Base-by-base conservation (phyloP, 805 yeast genomes). In the Scheffersomyces lignosus region DNA sequence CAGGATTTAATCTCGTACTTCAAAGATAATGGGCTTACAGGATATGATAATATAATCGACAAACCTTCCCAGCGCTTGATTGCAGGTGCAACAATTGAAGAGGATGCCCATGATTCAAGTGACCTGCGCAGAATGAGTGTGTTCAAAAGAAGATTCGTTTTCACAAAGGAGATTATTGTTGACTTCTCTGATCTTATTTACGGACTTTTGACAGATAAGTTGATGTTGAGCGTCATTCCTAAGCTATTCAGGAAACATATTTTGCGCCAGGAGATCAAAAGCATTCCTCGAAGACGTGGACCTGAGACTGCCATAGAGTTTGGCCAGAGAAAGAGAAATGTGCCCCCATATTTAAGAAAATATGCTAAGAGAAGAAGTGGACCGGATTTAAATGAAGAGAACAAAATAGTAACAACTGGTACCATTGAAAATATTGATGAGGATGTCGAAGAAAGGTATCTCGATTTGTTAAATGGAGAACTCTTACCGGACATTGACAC, bases 401-500 rank as follows among this genome's bases (percentile, higher is more conserved):
- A 18, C 15, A 25, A 18, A 1, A 16, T 28, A 6, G 45, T 38
- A 22, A 12, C 18, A 13, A 36, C 47, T 10, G 36, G 43, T 24
- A 42, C 53, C 22, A 54, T 56, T 29, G 44, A 37, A 3, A 37
- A 37, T 5, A 27, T 45, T 1, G 52, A 53, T 7, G 56, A 52
- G 2, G 43, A 53, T 22, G n/a, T 59, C 1, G 32, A 34, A 7
- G 40, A 45, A 0, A 48, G 56, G 16, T 61, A 61, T 37, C 42
- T 48, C 20, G 37, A 43, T 4, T 41, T 68, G 5, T 44, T 71
- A 24, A 37, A 37, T 25, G 35, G 56, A 41, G n/a, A 54, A 51
- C 24, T 10, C 7, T 47, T 66, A 3, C 60, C 72, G 13, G 77
- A 71, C 17, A 44, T 55, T 15, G 77, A 72, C 38, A 56, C 51